A percentile compares a stretch with the other conserved stretches of the same genome.
These are phyloP conservation scores for Dimocarpus longan DNA, from an alignment of 345 rosid species.

Conservation along the genomic window DNA sequence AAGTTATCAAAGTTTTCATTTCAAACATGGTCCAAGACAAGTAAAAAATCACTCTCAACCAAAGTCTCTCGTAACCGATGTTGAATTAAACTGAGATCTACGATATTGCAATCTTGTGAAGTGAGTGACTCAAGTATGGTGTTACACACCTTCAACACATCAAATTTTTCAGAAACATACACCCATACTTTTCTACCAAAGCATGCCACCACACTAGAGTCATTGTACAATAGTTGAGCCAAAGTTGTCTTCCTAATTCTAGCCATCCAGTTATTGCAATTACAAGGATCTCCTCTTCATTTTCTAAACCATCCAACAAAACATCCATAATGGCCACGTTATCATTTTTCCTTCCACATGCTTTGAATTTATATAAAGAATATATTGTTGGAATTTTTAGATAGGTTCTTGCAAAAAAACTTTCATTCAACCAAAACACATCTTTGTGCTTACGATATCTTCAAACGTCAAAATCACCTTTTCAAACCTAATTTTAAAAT, in stretches of 20 bases:
- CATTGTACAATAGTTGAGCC: constrained; percentile 40
- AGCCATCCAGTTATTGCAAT: constrained; percentile 34
- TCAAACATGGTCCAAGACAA: constrained; percentile 31
- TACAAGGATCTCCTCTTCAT: too few species aligned
- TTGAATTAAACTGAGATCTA: constrained; percentile 37
- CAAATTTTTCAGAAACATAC: constrained; percentile 45
- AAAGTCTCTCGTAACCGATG: constrained; percentile 27
- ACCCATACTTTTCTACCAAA: constrained; percentile 35
- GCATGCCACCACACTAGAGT: constrained; percentile 18
- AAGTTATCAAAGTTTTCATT: constrained; percentile 30
- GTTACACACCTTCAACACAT: constrained; percentile 38
- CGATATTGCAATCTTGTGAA: constrained; percentile 27
- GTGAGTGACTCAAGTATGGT: constrained; percentile 34
- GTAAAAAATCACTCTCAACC: too few species aligned
- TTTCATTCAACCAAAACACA: too few species aligned
- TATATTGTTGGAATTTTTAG: too few species aligned
- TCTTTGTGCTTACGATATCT: too few species aligned
- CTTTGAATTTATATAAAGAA: too few species aligned
- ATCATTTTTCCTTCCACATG: too few species aligned
- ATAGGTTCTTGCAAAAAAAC: too few species aligned
- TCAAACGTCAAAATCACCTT: too few species aligned
- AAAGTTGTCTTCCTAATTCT: constrained; percentile 49
- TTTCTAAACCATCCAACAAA: too few species aligned
- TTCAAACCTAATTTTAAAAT: too few species aligned
- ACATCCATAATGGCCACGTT: too few species aligned